phyloP scores from a whole-genome alignment of 75 land plant species.

The Cryptomeria japonica region DNA sequence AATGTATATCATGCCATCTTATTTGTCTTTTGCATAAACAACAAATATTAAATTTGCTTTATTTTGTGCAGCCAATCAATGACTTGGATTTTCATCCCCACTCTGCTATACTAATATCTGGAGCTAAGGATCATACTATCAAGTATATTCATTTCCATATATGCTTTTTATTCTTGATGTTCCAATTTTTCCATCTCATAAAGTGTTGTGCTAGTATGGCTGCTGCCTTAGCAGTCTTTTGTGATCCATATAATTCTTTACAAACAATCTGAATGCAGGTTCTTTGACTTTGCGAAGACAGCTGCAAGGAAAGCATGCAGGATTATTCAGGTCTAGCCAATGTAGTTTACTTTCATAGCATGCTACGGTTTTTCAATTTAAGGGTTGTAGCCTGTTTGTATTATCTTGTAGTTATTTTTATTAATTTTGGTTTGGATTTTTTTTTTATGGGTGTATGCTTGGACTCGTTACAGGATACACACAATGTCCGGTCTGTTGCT shows the following conservation, averaged over 20 bases:
- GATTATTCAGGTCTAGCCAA: constrained; percentile 73
- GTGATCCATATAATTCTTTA: not conserved
- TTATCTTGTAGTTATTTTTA: not conserved
- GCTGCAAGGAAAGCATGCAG: constrained; percentile 80
- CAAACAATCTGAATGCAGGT: constrained; percentile 44
- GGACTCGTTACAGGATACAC: constrained; percentile 75
- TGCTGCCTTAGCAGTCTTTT: not conserved
- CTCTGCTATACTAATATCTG: constrained; percentile 73
- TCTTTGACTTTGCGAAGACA: constrained; percentile 92
- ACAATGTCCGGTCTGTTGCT: constrained; percentile 93
- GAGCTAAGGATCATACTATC: constrained; percentile 89
- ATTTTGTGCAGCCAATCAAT: constrained; percentile 82
- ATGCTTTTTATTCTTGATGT: not conserved
- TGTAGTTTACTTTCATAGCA: not conserved
- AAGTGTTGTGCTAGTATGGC: not conserved
- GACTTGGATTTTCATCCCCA: constrained; percentile 97
- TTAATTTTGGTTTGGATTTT: not conserved
- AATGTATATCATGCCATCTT: not conserved
- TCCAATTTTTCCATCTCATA: not conserved
- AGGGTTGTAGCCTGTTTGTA: not conserved
- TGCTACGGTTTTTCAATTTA: not conserved
- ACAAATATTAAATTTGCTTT: not conserved
- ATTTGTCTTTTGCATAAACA: not conserved
- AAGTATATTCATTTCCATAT: constrained; percentile 45
- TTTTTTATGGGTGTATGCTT: constrained; percentile 11